Base-by-base conservation (phyloP, 1,139 yeast genomes). In the Saccharomyces hybrid region DNA sequence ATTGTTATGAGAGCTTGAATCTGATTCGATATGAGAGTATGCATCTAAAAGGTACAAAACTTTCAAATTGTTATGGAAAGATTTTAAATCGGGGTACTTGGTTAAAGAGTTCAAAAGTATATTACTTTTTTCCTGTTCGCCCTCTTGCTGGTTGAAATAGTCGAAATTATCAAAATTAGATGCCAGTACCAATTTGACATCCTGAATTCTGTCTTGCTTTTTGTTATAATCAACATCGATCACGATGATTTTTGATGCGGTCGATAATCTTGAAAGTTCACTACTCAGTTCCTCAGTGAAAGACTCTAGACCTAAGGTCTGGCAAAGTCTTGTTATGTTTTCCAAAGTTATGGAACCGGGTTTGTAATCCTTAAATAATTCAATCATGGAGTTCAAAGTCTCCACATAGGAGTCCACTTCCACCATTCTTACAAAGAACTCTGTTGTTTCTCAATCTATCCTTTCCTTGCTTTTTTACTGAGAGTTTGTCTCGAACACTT, bases 181-280 rank as follows among this genome's bases (percentile, higher is more conserved):
- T 3, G 73, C 73, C 26, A 70, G 55, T 1, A 70, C 73, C 49
- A 70, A 58, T 55, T 69, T 70, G 34, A 69, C 72, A 52, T 70
- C 72, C 26, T 61, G 60, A 5, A 70, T 70, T 41, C 55, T 60
- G 9, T 61, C 62, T 41, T 59, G 55, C 5, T 51, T 51, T 29
- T 62, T 66, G 25, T 62, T 62, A 51, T 67, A 70, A 53, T 70
- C 73, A n/a, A 70, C 69, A 56, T 70, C 73, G 38, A 70, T 65
- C 26, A 70, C 73, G 16, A 70, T 65, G 46, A 70, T 70, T 46
- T 69, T 68, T 2, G 72, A 69, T 1, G 73, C 73, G 2, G 71
- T 68, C 0, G 73, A 70, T 9, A 70, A 52, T 49, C 73, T 58
- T 16, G 68, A 62, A 3, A 58, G 55, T 27, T 61, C 60, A 2